Evolutionary conservation across 1,284 basidiomycete genomes (phyloP), one percentile per base, ranked within the genome.

Genomic region (Phellopilus nigrolimitatus): DNA sequence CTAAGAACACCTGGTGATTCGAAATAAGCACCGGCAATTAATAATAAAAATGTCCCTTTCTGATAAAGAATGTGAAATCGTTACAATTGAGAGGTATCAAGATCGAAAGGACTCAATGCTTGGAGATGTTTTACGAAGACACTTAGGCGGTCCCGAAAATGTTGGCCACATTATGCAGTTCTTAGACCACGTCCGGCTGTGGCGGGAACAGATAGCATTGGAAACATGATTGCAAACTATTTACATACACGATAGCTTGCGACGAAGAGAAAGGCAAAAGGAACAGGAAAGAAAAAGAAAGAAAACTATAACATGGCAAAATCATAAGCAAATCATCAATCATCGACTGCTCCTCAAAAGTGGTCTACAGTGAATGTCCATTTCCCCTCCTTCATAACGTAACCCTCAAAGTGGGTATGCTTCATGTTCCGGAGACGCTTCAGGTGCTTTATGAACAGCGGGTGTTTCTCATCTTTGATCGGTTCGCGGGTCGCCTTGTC

Each of bases 301-400:
- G 15, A 9, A 30, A 31, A 44, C 34, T 10, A 15, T n/a, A 37
- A 15, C 34, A 37, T n/a, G n/a, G 1, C n/a, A 25, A 44, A 44
- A 30, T 27, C 30, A 25, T 19, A 42, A 25, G 40, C 40, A 25
- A 42, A 42, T 25, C 40, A 22, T 42, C 3, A 42, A 3, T 21
- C 27, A 8, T 17, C n/a, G 8, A 15, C 21, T 13, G 22, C 17
- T 22, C 19, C 21, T 69, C 62, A 88, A 70, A 98, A 98, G 72
- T 95, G 92, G 64, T 95, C 87, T 54, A 98, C 95, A 25, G 77
- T 81, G 72, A 99, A 99, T 33, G 83, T 88, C 95, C 97, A 98
- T 64, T 81, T 85, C 41, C 95, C 95, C 59, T 82, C 81, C 59
- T 75, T 75, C 41, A 84, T 74, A 53, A 92, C 85, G 66, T 91